These are phyloP conservation scores for Beauveria rudraprayagi DNA, from an alignment of 2,329 filamentous ascomycete species.

Conservation along the genomic window DNA sequence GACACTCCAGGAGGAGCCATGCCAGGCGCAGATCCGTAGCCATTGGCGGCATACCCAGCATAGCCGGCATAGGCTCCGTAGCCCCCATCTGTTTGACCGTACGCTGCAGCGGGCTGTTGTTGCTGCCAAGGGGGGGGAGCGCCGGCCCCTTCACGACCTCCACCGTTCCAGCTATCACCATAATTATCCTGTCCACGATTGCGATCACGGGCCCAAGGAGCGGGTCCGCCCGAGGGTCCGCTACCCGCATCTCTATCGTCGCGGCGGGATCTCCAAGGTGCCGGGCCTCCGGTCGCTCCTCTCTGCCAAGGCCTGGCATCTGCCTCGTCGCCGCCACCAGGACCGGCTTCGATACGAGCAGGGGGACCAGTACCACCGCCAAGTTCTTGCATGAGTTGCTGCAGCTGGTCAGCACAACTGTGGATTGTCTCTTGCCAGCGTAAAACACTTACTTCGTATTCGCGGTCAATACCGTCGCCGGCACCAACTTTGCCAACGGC, in stretches of 20 bases:
- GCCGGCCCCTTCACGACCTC: conserved; percentile 20
- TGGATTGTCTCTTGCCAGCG: background rate
- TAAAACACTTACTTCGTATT: conserved; percentile 73
- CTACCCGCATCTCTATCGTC: conserved; percentile 41
- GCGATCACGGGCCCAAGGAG: conserved; percentile 57
- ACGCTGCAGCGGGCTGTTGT: conserved; percentile 9
- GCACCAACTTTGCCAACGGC: conserved; percentile 61
- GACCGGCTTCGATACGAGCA: conserved; percentile 80
- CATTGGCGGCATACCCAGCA: conserved; percentile 36
- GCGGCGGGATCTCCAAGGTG: conserved; percentile 63
- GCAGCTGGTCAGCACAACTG: conserved; percentile 30
- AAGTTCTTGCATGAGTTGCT: conserved; percentile 98
- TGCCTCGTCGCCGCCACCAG: conserved; percentile 48
- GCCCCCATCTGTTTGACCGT: conserved; percentile 42
- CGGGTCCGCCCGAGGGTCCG: conserved; percentile 33
- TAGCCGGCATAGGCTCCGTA: conserved; percentile 51
- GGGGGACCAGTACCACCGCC: conserved; percentile 65
- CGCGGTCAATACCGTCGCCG: conserved; percentile 81
- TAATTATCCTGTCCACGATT: conserved; percentile 37
- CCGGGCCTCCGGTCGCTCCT: conserved; percentile 73
- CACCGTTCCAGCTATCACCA: conserved; percentile 19
- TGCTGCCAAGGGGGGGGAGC: conserved; percentile 38
- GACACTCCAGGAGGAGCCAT: conserved; percentile 33
- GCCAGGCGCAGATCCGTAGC: conserved; percentile 35
- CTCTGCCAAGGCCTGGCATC: conserved; percentile 82